Percentiles rank a stretch among this genome's conserved stretches.
phyloP scores from a whole-genome alignment of 345 rosid genomes.

The Murraya paniculata region DNA sequence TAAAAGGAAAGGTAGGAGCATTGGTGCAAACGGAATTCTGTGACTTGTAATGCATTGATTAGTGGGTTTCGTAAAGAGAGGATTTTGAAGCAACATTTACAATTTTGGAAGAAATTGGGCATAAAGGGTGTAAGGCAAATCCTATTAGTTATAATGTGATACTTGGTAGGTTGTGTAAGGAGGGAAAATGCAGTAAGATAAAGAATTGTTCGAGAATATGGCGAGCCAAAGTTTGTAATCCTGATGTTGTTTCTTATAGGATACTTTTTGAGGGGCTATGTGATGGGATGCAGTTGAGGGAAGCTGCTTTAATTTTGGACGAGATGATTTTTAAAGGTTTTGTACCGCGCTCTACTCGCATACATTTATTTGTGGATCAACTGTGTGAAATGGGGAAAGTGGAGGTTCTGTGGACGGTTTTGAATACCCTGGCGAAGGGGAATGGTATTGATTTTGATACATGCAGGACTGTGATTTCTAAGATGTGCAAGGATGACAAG shows the following conservation, averaged over 20 bases:
- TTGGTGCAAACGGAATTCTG: conserved; percentile 54
- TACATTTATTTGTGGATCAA: conserved; percentile 35
- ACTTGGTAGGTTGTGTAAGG: conserved; percentile 53
- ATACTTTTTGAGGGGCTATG: conserved; percentile 70
- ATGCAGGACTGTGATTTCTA: conserved; percentile 43
- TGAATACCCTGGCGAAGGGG: conserved; percentile 37
- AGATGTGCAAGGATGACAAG: conserved; percentile 27
- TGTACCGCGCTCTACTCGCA: conserved; percentile 40
- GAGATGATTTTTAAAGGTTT: conserved; percentile 83
- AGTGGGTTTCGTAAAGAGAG: conserved; percentile 41
- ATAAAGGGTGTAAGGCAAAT: conserved; percentile 47
- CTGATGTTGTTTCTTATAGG: conserved; percentile 71
- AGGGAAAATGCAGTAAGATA: conserved; percentile 57
- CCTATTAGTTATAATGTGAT: conserved; percentile 67
- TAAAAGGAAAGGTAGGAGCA: conserved; percentile 58
- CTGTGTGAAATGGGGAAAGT: conserved; percentile 39
- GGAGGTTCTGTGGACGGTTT: conserved; percentile 39
- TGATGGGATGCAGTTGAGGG: conserved; percentile 40
- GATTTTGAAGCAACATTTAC: conserved; percentile 53
- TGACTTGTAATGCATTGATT: conserved; percentile 66
- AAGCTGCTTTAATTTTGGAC: conserved; percentile 59
- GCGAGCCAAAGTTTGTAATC: conserved; percentile 60
- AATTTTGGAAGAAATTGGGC: conserved; percentile 54
- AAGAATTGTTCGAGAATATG: conserved; percentile 76
- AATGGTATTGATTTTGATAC: conserved; percentile 32